Evolutionary conservation across 768 basidiomycete genomes (phyloP), one percentile per base, ranked within the genome.

Genomic region (Tulasnella sp.): DNA sequence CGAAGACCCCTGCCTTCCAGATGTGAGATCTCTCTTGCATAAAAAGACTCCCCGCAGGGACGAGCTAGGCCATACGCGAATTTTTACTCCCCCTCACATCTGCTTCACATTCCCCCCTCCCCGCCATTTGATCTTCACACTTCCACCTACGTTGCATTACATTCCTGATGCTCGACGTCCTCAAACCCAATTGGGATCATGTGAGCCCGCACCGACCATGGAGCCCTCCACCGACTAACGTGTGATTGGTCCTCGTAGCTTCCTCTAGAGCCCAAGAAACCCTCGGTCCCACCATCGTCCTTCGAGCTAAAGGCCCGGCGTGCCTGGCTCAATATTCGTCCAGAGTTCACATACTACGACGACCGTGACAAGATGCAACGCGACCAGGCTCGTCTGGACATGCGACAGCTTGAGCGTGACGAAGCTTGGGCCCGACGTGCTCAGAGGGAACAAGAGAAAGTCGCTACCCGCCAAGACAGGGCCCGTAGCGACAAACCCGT

Each of bases 141-240:
- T 17, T 25, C 41, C 6, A 43, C 17, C 17, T 19, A 9, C 17
- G 17, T 19, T 43, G 6, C 41, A 43, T 17, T 25, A 43, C 32
- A 37, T 39, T 54, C 52, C 29, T 27, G 9, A 48, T 48, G 46
- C 46, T 48, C 46, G 55, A 19, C 0, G 19, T 57, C 41, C 46
- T 57, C 46, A 49, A 57, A 32, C 42, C 55, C 42, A 57, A 37
- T 27, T 57, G 55, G 55, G 55, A 57, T 46, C 55, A 57, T 57
- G 55, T 57, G 32, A 57, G 55, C 48, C 29, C 15, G 23, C 25
- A 8, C 4, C 34, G 34, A 40, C n/a, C 32, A 40, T 37, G 7
- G 31, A 9, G 21, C 53, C 14, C 53, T 27, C 21, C 21, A 17
- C 5, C 37, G 25, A 42, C 41, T 4, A 23, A 2, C n/a, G n/a